These are phyloP conservation scores for Russula sp. DNA, from an alignment of 768 basidiomycete species.

Conservation along the genomic window DNA sequence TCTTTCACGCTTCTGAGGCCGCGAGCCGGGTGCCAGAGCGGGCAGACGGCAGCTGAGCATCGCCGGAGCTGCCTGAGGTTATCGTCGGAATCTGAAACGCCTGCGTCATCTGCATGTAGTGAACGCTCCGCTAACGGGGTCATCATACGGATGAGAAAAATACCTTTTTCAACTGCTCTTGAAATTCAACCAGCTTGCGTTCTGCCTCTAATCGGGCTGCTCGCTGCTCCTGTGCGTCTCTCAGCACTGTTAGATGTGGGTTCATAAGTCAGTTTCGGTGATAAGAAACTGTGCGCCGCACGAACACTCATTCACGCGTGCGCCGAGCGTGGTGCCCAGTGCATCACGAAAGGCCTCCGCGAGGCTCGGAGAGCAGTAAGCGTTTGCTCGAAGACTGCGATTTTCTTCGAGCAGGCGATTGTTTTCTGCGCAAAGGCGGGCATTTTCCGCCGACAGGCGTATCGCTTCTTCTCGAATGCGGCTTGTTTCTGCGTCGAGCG, in stretches of 20 bases:
- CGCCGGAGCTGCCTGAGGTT: background rate
- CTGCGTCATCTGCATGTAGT: slow-evolving; percentile 21
- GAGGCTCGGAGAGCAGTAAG: slow-evolving; percentile 16
- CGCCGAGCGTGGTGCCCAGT: slow-evolving; percentile 13
- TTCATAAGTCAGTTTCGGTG: background rate
- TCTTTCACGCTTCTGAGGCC: slow-evolving; percentile 14
- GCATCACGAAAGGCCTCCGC: slow-evolving; percentile 19
- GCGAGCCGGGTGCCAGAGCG: slow-evolving; percentile 19
- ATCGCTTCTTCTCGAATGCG: slow-evolving; percentile 19
- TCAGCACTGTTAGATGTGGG: slow-evolving; percentile 9
- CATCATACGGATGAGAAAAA: slow-evolving; percentile 36
- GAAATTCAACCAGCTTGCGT: slow-evolving; percentile 42
- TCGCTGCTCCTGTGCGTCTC: slow-evolving; percentile 29
- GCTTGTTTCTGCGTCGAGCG: slow-evolving; percentile 6
- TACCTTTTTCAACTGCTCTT: slow-evolving; percentile 48
- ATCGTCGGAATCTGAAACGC: slow-evolving; percentile 18
- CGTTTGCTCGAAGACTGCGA: slow-evolving; percentile 13
- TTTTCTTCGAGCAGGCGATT: slow-evolving; percentile 19
- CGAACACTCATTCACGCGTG: slow-evolving; percentile 18
- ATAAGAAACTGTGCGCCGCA: background rate
- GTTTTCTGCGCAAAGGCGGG: slow-evolving; percentile 20
- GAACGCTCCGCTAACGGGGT: background rate
- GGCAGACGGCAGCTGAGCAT: slow-evolving; percentile 15
- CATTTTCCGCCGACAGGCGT: slow-evolving; percentile 20
- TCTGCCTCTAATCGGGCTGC: slow-evolving; percentile 33